Conservation (phyloP, 805 yeast species). For the Citeromyces nyonsensis region DNA sequence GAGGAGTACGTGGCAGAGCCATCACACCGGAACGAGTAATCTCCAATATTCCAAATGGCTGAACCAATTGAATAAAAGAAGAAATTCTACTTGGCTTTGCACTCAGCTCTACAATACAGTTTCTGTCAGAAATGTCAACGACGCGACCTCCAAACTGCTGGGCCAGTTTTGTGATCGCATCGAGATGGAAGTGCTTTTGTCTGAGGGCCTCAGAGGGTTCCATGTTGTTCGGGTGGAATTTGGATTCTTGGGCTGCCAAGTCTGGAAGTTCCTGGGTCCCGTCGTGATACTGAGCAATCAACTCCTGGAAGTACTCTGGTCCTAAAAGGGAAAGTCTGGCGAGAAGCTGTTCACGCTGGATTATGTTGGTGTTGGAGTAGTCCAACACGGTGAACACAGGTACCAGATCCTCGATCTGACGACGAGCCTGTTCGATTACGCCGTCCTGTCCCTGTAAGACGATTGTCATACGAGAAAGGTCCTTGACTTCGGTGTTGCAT, state of each 20-base stretch:
- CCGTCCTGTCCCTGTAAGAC: constrained; percentile 91
- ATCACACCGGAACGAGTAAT: constrained; percentile 97
- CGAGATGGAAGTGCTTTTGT: constrained; percentile 82
- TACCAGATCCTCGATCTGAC: constrained; percentile 94
- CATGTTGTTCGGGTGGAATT: constrained; percentile 79
- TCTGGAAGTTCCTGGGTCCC: constrained; percentile 23
- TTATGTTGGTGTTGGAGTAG: constrained; percentile 79
- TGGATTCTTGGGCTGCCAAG: constrained; percentile 22
- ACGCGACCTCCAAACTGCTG: constrained; percentile 86
- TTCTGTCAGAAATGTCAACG: constrained; percentile 84
- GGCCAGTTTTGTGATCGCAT: constrained; percentile 67
- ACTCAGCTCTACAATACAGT: constrained; percentile 83
- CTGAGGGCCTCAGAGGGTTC: constrained; percentile 87
- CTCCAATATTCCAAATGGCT: constrained; percentile 93
- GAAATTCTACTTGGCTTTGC: constrained; percentile 89
- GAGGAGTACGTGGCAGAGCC: constrained; percentile 94
- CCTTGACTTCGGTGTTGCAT: constrained; percentile 91
- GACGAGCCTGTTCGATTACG: constrained; percentile 92
- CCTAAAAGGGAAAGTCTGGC: constrained; percentile 90
- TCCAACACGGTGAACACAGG: constrained; percentile 97
- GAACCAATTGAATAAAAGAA: constrained; percentile 74
- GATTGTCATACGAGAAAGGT: constrained; percentile 92
- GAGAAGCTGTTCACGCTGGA: constrained; percentile 78
- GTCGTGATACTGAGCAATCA: constrained; percentile 70
- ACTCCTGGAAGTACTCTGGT: constrained; percentile 95